Evolutionary conservation across 768 basidiomycete species (phyloP), one percentile per base, ranked within the genome.

Genomic region (Termitomyces sp.): DNA sequence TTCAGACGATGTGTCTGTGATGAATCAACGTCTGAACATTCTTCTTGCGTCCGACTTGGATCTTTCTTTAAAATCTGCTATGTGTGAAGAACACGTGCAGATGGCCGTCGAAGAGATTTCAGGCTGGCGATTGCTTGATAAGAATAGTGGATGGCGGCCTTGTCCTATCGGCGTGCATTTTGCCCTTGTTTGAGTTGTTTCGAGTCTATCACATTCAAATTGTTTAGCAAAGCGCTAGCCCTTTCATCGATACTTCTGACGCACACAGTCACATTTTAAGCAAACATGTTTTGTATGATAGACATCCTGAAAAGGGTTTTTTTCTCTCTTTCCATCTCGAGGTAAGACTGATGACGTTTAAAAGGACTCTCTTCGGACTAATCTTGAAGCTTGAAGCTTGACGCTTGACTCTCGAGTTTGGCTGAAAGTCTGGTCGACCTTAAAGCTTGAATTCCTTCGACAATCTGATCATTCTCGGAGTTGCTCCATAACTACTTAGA

Each of bases 111-210:
- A 50, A 39, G 51, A 55, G 24, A 47, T 71, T 1, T 58, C 63
- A 8, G 89, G 87, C 22, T 91, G 90, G 88, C 74, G 73, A 50
- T 55, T 75, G 42, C 70, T 85, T 13, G 71, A 76, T 29, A 67
- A 67, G 22, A 69, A 61, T 18, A 71, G 71, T 16, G 68, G 69
- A 37, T 90, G 90, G 90, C 76, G 72, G 60, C 77, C 84, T 2
- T 85, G 82, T 64, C 88, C 90, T 5, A 85, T 92, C 46, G 90
- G 90, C 9, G 75, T 88, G 50, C 80, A 74, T 58, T 62, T 32
- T 42, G 42, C 41, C 26, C 50, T 41, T n/a, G 51, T 8, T 34
- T 36, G 32, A 37, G 34, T 24, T 36, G 4, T 34, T 22, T 14
- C 3, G 39, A 41, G n/a, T 3, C 9, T n/a, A 10, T 20, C 39